These are phyloP conservation scores for Helichrysum umbraculigerum DNA, from an alignment of 129 eudicot genomes.

Conservation along the genomic window DNA sequence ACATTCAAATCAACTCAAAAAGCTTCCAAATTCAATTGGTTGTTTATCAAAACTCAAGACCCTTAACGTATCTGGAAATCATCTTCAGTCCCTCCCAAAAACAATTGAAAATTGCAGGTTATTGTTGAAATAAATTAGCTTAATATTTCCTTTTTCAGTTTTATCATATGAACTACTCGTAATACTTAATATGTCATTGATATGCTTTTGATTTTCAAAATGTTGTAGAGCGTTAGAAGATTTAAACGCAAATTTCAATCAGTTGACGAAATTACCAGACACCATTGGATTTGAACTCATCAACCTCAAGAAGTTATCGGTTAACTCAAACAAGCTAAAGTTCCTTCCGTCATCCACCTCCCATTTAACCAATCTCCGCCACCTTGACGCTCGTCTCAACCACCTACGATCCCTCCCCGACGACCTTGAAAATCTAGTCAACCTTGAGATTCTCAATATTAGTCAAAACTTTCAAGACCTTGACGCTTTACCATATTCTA, in stretches of 20 bases:
- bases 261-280: constrained; percentile 56
- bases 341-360: constrained; percentile 79
- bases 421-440: constrained; percentile 79
- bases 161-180: neutral
- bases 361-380: constrained; percentile 69
- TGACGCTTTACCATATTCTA: constrained; percentile 60
- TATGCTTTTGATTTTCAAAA: neutral
- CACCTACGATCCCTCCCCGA: constrained; percentile 76
- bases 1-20: constrained; percentile 78
- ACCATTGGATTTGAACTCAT: constrained; percentile 80
- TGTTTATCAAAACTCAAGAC: constrained; percentile 80
- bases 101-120: constrained; percentile 92
- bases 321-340: constrained; percentile 74
- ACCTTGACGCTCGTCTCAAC: constrained; percentile 83
- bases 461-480: constrained; percentile 86
- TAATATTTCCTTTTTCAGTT: neutral
- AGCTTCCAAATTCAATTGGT: constrained; percentile 86
- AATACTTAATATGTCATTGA: neutral
- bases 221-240: constrained; percentile 53
- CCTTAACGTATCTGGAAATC: constrained; percentile 82
- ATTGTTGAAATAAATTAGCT: neutral
- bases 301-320: constrained; percentile 63
- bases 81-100: constrained; percentile 64
- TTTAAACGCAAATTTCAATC: constrained; percentile 83
- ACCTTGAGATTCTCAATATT: constrained; percentile 66